A percentile compares a stretch with the other conserved stretches of the same genome.
These are phyloP conservation scores for Mycena chlorophos DNA, from an alignment of 768 basidiomycete genomes.

Conservation along the genomic window DNA sequence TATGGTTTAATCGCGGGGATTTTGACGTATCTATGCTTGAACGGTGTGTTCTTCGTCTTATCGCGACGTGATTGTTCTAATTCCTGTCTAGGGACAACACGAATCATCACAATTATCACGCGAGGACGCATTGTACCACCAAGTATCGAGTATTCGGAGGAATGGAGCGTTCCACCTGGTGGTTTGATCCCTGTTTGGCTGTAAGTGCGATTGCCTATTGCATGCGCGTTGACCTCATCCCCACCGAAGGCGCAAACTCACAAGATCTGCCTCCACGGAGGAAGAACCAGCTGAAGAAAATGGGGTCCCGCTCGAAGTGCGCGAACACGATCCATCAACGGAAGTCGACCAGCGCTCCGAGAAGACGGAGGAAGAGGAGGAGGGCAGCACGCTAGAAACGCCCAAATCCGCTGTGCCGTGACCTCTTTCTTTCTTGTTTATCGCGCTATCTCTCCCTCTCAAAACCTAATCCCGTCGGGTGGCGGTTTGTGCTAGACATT, in stretches of 20 bases:
- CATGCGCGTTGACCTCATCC: neutral
- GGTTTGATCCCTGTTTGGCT: slow-evolving; percentile 69
- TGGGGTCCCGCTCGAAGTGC: slow-evolving; percentile 16
- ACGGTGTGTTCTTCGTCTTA: slow-evolving; percentile 40
- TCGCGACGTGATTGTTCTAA: neutral
- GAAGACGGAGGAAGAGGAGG: slow-evolving; percentile 17
- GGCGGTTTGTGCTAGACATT: slow-evolving; percentile 1
- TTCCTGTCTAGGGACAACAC: slow-evolving; percentile 43
- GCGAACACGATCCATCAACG: slow-evolving; percentile 6
- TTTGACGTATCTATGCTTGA: slow-evolving; percentile 67
- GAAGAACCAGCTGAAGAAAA: slow-evolving; percentile 1
- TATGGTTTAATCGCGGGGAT: slow-evolving; percentile 88
- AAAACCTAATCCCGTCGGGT: slow-evolving; percentile 1
- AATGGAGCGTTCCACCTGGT: slow-evolving; percentile 73
- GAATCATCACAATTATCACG: slow-evolving; percentile 52
- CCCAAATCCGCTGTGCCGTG: slow-evolving; percentile 13
- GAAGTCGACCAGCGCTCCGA: slow-evolving; percentile 17
- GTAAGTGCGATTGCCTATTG: slow-evolving; percentile 38
- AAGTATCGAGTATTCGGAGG: slow-evolving; percentile 62
- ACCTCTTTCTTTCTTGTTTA: neutral
- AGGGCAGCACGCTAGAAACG: slow-evolving; percentile 8
- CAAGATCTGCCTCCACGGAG: neutral
- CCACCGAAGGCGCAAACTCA: slow-evolving; percentile 11
- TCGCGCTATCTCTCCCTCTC: no score
- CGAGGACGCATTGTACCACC: slow-evolving; percentile 65